phyloP scores from a whole-genome alignment of 179 eudicot genomes.

The Drosera spatulata region DNA sequence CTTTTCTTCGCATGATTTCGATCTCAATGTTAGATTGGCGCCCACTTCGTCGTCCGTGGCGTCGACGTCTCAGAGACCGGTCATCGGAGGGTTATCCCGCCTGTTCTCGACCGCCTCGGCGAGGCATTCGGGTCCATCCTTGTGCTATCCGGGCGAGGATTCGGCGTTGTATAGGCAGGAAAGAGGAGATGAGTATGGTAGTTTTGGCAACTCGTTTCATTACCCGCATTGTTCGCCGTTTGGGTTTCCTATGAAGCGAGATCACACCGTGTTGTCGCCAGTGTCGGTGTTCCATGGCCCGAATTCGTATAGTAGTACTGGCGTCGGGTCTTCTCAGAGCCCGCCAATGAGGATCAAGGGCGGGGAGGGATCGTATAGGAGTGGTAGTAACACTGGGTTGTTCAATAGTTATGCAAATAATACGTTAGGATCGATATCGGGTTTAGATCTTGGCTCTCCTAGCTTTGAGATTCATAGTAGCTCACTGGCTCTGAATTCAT shows the following conservation, averaged over 20 bases:
- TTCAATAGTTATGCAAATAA: slow-evolving; percentile 53
- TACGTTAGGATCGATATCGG: slow-evolving; percentile 30
- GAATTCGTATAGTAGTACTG: slow-evolving; percentile 29
- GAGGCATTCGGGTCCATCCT: slow-evolving; percentile 28
- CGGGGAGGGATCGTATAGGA: slow-evolving; percentile 23
- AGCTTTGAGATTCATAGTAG: slow-evolving; percentile 17
- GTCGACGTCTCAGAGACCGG: slow-evolving; percentile 37
- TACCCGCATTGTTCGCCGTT: slow-evolving; percentile 29
- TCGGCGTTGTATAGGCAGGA: slow-evolving; percentile 25
- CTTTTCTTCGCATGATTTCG: slow-evolving; percentile 52
- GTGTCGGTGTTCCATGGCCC: slow-evolving; percentile 69
- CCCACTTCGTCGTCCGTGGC: slow-evolving; percentile 32
- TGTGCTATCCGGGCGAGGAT: slow-evolving; percentile 31
- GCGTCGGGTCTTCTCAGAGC: slow-evolving; percentile 29
- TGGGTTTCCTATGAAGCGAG: slow-evolving; percentile 40
- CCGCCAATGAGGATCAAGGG: slow-evolving; percentile 31
- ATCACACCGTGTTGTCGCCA: slow-evolving; percentile 40
- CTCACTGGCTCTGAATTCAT: slow-evolving; percentile 20
- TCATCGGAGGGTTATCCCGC: slow-evolving; percentile 60
- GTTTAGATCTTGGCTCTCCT: slow-evolving; percentile 43
- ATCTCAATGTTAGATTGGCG: slow-evolving; percentile 35
- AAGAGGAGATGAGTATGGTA: slow-evolving; percentile 29
- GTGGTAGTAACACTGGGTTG: slow-evolving; percentile 25
- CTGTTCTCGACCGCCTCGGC: slow-evolving; percentile 25
- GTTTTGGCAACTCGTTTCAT: slow-evolving; percentile 38